Evolutionary conservation across 805 yeast species (phyloP).

Genomic region (Candida germanica): DNA sequence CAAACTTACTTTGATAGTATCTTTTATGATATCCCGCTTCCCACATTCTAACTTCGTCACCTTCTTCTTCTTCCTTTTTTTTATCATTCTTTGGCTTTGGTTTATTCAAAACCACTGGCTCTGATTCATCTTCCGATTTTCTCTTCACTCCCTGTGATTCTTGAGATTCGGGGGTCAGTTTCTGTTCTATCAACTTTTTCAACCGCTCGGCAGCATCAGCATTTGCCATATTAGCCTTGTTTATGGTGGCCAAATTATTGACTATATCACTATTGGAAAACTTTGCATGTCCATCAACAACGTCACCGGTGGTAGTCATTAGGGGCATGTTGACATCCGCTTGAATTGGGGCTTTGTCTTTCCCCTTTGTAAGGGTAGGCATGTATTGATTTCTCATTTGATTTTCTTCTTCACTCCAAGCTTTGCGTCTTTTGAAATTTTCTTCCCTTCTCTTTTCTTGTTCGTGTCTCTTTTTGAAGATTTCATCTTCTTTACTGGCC

Average conservation of each 20-base stretch:
- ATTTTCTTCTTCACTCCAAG: conserved; percentile 45
- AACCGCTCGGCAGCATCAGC: conserved; percentile 64
- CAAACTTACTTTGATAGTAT: conserved; percentile 76
- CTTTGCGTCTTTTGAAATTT: conserved; percentile 55
- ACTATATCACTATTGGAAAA: conserved; percentile 71
- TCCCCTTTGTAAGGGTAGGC: conserved; percentile 63
- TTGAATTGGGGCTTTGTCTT: conserved; percentile 69
- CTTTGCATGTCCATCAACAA: conserved; percentile 62
- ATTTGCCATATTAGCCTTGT: conserved; percentile 70
- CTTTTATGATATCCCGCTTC: conserved; percentile 85
- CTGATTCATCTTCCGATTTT: conserved; percentile 40
- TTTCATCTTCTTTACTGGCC: conserved; percentile 71
- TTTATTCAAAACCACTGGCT: conserved; percentile 13
- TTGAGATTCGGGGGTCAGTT: conserved; percentile 11
- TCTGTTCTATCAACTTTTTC: conserved; percentile 34
- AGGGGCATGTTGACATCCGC: conserved; percentile 74
- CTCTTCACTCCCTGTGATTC: conserved; percentile 16
- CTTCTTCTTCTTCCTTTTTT: conserved; percentile 18
- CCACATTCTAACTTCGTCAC: conserved; percentile 62
- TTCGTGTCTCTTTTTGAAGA: conserved; percentile 67
- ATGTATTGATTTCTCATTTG: conserved; percentile 42
- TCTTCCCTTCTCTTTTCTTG: conserved; percentile 69
- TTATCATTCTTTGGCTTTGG: conserved; percentile 9
- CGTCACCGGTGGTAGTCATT: conserved; percentile 70
- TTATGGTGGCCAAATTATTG: conserved; percentile 55